Base-by-base conservation (phyloP, 2,329 filamentous ascomycete genomes). In the Sporothrix variecibatus region DNA sequence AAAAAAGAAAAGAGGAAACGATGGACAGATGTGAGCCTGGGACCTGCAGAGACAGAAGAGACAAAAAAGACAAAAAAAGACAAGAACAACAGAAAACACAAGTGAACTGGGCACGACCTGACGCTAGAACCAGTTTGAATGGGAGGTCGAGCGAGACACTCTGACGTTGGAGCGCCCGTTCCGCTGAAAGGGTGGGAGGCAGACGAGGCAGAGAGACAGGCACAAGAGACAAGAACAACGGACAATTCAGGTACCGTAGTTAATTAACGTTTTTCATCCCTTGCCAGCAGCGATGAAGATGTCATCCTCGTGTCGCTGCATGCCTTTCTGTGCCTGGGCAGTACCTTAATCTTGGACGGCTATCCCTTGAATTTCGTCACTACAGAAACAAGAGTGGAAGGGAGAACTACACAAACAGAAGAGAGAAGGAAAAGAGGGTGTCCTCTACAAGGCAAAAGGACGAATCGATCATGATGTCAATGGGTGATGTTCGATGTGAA, bases 351-450 rank as follows among this genome's bases (percentile, higher is more conserved):
- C 31, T 65, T 69, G 46, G 17, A 12, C 17, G 31, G 34, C 31
- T 49, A 34, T 65, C 71, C 64, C 62, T 72, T 56, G 43, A 58
- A 40, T 56, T 62, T n/a, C 28, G 71, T 74, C 72, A 71, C 72
- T 74, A 56, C 64, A 74, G 72, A 71, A 71, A 74, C 72, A 72
- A 69, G 3, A 56, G 67, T 53, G 67, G n/a, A 71, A 71, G 51
- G 51, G 65, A 69, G 40, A 11, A 26, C 4, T 8, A 15, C 31
- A n/a, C n/a, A n/a, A n/a, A n/a, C n/a, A n/a, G 20, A 70, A 70
- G 49, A 34, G 65, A 69, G 40, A n/a, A 34, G 5, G 8, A 53
- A 34, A 46, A 43, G 20, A 38, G 26, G 17, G 65, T 11, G 46
- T 53, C n/a, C n/a, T 20, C 43, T 15, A 17, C 4, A 20, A 20